These are phyloP conservation scores for Polyplosphaeria fusca DNA, from an alignment of 495 filamentous ascomycete genomes.

Conservation along the genomic window DNA sequence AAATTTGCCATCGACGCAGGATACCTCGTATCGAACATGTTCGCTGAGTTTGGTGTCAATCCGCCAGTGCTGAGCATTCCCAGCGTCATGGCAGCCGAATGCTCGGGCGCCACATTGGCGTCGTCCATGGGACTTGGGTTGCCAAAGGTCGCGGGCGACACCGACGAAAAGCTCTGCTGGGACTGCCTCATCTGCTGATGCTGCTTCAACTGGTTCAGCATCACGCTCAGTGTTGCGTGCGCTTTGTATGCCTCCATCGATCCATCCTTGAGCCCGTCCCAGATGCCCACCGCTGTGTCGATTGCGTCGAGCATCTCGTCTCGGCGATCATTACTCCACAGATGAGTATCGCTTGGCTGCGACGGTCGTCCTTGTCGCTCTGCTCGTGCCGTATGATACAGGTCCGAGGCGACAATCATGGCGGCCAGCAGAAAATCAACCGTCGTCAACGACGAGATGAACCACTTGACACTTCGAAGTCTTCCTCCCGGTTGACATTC, in stretches of 20 bases:
- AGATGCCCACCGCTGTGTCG: slow-evolving; percentile 70
- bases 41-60: slow-evolving; percentile 58
- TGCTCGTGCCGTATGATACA: slow-evolving; percentile 52
- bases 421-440: slow-evolving; percentile 82
- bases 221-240: slow-evolving; percentile 68
- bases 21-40: slow-evolving; percentile 36
- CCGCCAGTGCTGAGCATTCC: slow-evolving; percentile 73
- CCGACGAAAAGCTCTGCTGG: slow-evolving; percentile 24
- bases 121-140: slow-evolving; percentile 40
- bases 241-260: slow-evolving; percentile 92
- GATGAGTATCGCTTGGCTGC: slow-evolving; percentile 45
- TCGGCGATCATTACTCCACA: slow-evolving; percentile 68
- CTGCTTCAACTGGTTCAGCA: slow-evolving; percentile 69
- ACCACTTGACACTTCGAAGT: slow-evolving; percentile 68
- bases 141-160: slow-evolving; percentile 26
- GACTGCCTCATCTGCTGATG: slow-evolving; percentile 32
- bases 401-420: slow-evolving; percentile 82
- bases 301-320: slow-evolving; percentile 72
- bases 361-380: slow-evolving; percentile 35
- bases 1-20: slow-evolving; percentile 50
- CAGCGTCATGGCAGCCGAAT: slow-evolving; percentile 77
- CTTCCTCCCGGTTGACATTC: slow-evolving; percentile 73
- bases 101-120: slow-evolving; percentile 47
- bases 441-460: slow-evolving; percentile 73
- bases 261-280: slow-evolving; percentile 68